Evolutionary conservation across 2,329 filamentous ascomycete genomes (phyloP).

Genomic region (Xylaria multiplex): DNA sequence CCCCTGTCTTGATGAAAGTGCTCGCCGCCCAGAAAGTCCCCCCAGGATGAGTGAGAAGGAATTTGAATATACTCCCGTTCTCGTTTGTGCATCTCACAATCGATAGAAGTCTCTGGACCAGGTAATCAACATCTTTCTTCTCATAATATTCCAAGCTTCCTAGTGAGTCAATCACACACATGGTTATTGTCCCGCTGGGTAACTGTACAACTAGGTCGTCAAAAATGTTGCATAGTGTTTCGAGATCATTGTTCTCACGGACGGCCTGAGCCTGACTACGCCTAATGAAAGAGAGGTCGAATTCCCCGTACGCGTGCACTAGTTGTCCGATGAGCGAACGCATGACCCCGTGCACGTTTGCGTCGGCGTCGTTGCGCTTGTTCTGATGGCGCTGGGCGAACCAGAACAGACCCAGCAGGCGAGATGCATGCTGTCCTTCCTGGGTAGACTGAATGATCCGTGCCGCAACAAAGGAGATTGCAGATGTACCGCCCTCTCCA

Average conservation of each 20-base stretch:
- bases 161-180: slow-evolving; percentile 29
- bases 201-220: slow-evolving; percentile 30
- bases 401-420: slow-evolving; percentile 21
- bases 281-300: slow-evolving; percentile 33
- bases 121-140: slow-evolving; percentile 21
- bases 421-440: slow-evolving; percentile 11
- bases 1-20: slow-evolving; percentile 11
- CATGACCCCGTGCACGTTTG: slow-evolving; percentile 29
- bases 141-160: slow-evolving; percentile 24
- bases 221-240: slow-evolving; percentile 28
- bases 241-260: slow-evolving; percentile 22
- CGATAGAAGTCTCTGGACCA: slow-evolving; percentile 17
- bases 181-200: slow-evolving; percentile 20
- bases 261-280: slow-evolving; percentile 20
- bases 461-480: slow-evolving; percentile 27
- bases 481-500: slow-evolving; percentile 4
- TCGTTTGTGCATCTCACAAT: slow-evolving; percentile 21
- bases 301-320: slow-evolving; percentile 16
- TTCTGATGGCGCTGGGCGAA: slow-evolving; percentile 30
- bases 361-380: slow-evolving; percentile 21
- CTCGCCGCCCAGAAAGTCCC: slow-evolving; percentile 24
- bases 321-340: slow-evolving; percentile 33
- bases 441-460: slow-evolving; percentile 28
- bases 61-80: slow-evolving; percentile 30
- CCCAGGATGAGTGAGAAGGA: slow-evolving; percentile 27